Evolutionary conservation across 2,329 filamentous ascomycete species (phyloP).

Genomic region (Calonectria leucothoes): DNA sequence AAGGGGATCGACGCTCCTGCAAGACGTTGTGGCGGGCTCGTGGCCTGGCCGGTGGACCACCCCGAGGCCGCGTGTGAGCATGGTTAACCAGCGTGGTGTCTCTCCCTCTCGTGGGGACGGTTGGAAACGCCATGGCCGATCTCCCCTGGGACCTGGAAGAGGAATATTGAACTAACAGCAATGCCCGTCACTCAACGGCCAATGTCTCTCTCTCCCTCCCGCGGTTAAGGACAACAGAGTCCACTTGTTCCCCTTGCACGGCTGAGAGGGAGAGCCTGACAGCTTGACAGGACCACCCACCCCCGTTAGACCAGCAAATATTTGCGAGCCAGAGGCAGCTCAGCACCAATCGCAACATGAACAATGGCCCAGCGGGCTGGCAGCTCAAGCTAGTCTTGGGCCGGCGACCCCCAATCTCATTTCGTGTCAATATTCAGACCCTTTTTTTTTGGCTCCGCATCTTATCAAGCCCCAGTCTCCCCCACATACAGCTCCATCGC

Average conservation of each 20-base stretch:
- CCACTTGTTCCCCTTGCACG: neutral
- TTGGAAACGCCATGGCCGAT: neutral
- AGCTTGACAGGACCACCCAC: neutral
- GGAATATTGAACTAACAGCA: neutral
- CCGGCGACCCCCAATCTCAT: slow-evolving; percentile 13
- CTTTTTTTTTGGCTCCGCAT: neutral
- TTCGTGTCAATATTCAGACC: slow-evolving; percentile 3
- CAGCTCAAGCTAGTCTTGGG: neutral
- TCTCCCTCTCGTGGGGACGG: slow-evolving; percentile 11
- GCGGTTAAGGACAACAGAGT: neutral
- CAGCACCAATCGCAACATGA: neutral
- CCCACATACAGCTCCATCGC: neutral
- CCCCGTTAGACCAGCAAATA: neutral
- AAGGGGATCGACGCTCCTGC: neutral
- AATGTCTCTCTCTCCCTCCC: slow-evolving; percentile 1
- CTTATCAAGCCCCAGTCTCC: neutral
- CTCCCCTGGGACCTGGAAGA: neutral
- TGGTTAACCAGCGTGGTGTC: slow-evolving; percentile 14
- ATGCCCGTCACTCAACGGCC: slow-evolving; percentile 2
- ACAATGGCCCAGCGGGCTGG: neutral
- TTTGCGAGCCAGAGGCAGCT: neutral
- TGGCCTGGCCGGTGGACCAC: neutral
- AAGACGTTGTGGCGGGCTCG: slow-evolving; percentile 12
- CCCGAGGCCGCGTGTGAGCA: neutral
- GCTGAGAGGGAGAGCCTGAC: neutral